These are phyloP conservation scores for Hura crepitans DNA, from an alignment of 441 rosid genomes.

Conservation along the genomic window DNA sequence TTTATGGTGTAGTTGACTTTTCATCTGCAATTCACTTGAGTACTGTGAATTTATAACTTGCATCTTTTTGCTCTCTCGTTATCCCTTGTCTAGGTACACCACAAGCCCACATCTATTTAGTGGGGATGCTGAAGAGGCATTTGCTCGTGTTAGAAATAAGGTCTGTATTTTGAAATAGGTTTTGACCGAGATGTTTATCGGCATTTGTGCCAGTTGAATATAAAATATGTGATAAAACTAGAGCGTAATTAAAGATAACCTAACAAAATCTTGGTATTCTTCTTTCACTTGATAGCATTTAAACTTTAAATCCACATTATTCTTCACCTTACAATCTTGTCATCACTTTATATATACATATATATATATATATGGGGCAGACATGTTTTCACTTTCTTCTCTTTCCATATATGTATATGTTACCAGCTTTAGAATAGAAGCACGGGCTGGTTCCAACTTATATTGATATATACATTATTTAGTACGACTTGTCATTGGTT, in stretches of 20 bases:
- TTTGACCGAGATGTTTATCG: background rate
- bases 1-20: background rate
- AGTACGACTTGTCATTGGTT: background rate
- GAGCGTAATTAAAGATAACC: background rate
- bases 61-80: background rate
- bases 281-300: background rate
- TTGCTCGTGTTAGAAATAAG: conserved; percentile 81
- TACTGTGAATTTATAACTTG: background rate
- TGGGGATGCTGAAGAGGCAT: conserved; percentile 75
- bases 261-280: background rate
- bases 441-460: background rate
- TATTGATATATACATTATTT: background rate
- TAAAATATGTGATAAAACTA: background rate
- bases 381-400: background rate
- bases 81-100: conserved; percentile 56
- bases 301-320: background rate
- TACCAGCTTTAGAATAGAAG: background rate
- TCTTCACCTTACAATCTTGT: background rate
- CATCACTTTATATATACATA: too few relatives aligned
- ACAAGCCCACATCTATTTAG: conserved; percentile 93
- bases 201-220: background rate
- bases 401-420: background rate
- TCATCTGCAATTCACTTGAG: background rate
- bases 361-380: too few relatives aligned
- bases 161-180: conserved; percentile 29